Base-by-base conservation (phyloP, 345 rosid species). In the Sonneratia alba region DNA sequence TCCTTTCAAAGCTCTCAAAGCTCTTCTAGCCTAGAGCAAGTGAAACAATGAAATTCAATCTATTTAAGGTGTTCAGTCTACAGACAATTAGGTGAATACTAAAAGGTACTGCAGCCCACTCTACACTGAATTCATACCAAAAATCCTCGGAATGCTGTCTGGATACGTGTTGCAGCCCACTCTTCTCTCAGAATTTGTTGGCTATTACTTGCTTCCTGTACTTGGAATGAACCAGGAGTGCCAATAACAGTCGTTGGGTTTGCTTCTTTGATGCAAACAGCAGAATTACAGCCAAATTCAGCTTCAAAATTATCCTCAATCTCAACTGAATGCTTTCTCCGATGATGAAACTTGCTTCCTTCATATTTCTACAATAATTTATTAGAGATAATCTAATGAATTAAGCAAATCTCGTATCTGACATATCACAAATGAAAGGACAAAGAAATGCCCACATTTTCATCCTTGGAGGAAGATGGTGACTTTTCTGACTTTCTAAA, bases 1-100 rank as follows among this genome's bases (percentile, higher is more conserved):
- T 81, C 99, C 98, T 79, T 88, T 96, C 79, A 96, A 81, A n/a
- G 99, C 99, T 71, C 92, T 87, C 45, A 92, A 77, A 56, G 99
- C 99, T 86, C 99, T 87, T 88, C 97, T 89, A 67, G 99, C 98
- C 99, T 96, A 62, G n/a, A n/a, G 6, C 34, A 43, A 45, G 36
- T 9, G 18, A 68, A 45, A 68, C 10, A 13, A 62, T 62, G 66
- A 14, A 62, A 62, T 32, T 32, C 38, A 27, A 8, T 62, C 38
- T 12, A 1, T 62, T 22, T 11, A 62, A 32, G 27, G 22, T 27
- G 10, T 62, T 62, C 34, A 6, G 10, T 32, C 14, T 34, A 62
- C 38, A 62, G 66, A 11, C 37, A 27, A 27, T 62, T 10, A 62
- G 38, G 38, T 27, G 38, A 32, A 12, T 34, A 62, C 75, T 38